Evolutionary conservation across 305 asterid genomes (phyloP), one percentile per base, ranked within the genome.

Genomic region (Andrographis paniculata): DNA sequence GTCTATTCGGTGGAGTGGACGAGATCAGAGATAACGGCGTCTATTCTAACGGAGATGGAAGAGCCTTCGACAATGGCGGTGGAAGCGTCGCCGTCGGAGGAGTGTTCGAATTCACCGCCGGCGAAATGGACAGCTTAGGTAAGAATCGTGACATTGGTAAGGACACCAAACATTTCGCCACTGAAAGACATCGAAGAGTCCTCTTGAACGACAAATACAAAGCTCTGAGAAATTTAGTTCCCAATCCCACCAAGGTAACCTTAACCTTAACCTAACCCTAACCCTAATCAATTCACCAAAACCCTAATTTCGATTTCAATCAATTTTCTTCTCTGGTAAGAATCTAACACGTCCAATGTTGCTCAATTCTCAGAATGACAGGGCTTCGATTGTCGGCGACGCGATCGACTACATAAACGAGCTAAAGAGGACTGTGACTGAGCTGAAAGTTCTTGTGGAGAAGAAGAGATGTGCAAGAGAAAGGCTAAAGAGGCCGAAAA

Each of bases 151-250:
- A 73, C 33, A 74, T 67, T 33, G 89, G 81, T 0, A 91, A 78
- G 50, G 81, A 65, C 13, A 60, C 65, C 0, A 79, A 89, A 56
- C 87, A 81, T 50, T 80, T 59, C 36, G 58, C 87, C 20, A 83
- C 94, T 19, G 99, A 83, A 58, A 83, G 60, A 67, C 80, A 80
- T 36, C 69, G 95, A 57, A 83, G 96, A 63, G 80, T 71, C 15
- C 78, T 73, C 14, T 47, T 80, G 63, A 80, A 72, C 53, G 87
- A 65, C 61, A 80, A 83, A 58, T 83, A 28, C 55, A 19, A 65
- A 16, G 81, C 82, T 56, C 56, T 91, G 50, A 75, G 76, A 45
- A 59, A 44, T 21, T 49, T 91, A 62, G 66, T 83, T 21, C 94
- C 96, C 5, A 70, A 60, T 37, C 94, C 95, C 40, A 60, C 74